Evolutionary conservation across 1,284 basidiomycete species (phyloP).

Genomic region (Cystobasidium sp.): DNA sequence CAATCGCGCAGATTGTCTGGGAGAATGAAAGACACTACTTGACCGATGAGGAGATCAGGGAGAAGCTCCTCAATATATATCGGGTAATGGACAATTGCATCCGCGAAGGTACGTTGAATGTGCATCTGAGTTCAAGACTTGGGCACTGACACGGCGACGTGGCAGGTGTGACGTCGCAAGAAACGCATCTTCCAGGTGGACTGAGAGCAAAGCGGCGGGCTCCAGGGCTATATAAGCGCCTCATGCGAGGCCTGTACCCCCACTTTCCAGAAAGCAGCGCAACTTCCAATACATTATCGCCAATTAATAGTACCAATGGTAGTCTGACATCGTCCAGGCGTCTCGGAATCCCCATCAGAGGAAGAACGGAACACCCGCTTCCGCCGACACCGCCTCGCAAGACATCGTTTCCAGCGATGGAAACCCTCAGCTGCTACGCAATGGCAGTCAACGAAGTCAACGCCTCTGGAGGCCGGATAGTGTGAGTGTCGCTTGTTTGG

Average conservation of each 20-base stretch:
- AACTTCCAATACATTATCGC: background rate
- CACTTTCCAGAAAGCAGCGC: conserved; percentile 46
- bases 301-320: background rate
- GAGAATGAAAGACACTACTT: conserved; percentile 89
- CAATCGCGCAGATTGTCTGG: conserved; percentile 82
- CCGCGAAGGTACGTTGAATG: conserved; percentile 71
- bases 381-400: conserved; percentile 72
- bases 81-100: conserved; percentile 93
- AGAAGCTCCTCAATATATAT: conserved; percentile 81
- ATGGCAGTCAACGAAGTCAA: conserved; percentile 89
- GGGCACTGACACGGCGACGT: background rate
- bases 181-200: conserved; percentile 80
- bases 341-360: conserved; percentile 60
- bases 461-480: conserved; percentile 87
- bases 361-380: conserved; percentile 79
- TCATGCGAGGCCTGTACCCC: conserved; percentile 57
- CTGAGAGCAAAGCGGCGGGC: conserved; percentile 78
- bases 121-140: background rate
- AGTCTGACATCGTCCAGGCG: background rate
- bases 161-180: conserved; percentile 56
- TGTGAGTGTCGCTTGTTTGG: conserved; percentile 75
- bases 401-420: conserved; percentile 87
- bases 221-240: conserved; percentile 77
- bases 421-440: conserved; percentile 78
- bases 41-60: conserved; percentile 73